These are phyloP conservation scores for Cenchrus americanus DNA, from an alignment of 176 grass and related monocot species.

Conservation along the genomic window DNA sequence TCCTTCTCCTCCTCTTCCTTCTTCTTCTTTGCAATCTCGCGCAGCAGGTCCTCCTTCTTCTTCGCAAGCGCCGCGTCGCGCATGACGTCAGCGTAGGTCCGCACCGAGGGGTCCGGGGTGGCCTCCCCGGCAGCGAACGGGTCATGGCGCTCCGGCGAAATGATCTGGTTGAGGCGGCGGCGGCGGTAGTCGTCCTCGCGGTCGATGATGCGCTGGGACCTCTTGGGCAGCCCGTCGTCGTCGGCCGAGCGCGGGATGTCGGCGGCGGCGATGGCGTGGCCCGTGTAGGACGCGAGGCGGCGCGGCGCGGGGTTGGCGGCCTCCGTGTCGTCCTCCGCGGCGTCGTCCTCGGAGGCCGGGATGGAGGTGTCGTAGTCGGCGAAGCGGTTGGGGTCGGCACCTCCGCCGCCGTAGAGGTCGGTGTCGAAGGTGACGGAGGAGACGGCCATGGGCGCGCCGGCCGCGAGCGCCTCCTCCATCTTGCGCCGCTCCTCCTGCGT, in stretches of 20 bases:
- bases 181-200: constrained; percentile 92
- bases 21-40: constrained; percentile 81
- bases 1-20: constrained; percentile 81
- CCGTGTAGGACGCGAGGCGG: constrained; percentile 75
- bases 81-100: constrained; percentile 89
- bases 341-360: constrained; percentile 79
- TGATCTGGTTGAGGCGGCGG: constrained; percentile 72
- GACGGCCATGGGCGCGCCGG: constrained; percentile 49
- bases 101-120: constrained; percentile 80
- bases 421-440: constrained; percentile 86
- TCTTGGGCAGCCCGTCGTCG: constrained; percentile 63
- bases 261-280: constrained; percentile 66
- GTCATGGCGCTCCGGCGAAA: constrained; percentile 88
- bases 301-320: constrained; percentile 53
- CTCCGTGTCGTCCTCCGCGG: constrained; percentile 52
- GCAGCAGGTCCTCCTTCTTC: constrained; percentile 78
- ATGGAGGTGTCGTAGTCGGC: constrained; percentile 92
- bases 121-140: constrained; percentile 80
- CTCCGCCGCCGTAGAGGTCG: constrained; percentile 84
- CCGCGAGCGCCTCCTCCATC: constrained; percentile 71
- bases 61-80: constrained; percentile 64
- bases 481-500: constrained; percentile 87
- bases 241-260: constrained; percentile 66
- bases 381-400: constrained; percentile 74
- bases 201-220: constrained; percentile 79